A percentile compares a stretch with the other conserved stretches of the same genome.
phyloP scores from a whole-genome alignment of 495 filamentous ascomycete species.

The Penicillium psychrofluorescens region DNA sequence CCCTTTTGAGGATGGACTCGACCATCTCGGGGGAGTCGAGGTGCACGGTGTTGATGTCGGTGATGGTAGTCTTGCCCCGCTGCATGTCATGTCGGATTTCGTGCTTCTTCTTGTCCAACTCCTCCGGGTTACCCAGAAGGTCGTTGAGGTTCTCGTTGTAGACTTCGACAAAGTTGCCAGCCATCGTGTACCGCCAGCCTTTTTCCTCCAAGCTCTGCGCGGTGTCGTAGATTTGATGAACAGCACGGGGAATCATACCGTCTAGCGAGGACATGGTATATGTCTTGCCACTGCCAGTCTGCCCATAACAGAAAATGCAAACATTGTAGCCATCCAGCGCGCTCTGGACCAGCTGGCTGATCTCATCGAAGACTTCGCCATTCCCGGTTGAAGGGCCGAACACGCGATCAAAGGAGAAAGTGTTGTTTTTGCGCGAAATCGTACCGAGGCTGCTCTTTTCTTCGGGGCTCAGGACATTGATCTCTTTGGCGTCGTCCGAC shows the following conservation, averaged over 20 bases:
- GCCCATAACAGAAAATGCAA: conserved; percentile 98
- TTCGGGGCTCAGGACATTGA: conserved; percentile 73
- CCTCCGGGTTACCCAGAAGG: conserved; percentile 69
- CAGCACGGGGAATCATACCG: conserved; percentile 93
- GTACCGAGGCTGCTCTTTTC: conserved; percentile 78
- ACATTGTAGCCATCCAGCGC: conserved; percentile 98
- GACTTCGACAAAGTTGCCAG: conserved; percentile 95
- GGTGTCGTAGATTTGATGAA: conserved; percentile 86
- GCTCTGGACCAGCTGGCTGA: conserved; percentile 93
- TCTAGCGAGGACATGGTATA: conserved; percentile 89
- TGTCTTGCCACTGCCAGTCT: conserved; percentile 95
- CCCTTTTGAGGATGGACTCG: conserved; percentile 66
- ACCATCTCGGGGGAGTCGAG: conserved; percentile 76
- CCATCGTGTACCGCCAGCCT: conserved; percentile 91
- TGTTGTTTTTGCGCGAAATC: conserved; percentile 64
- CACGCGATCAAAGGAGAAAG: conserved; percentile 90
- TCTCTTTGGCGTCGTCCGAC: conserved; percentile 72
- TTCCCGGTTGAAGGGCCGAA: conserved; percentile 76
- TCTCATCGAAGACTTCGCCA: conserved; percentile 87
- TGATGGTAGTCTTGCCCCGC: conserved; percentile 74
- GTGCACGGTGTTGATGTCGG: conserved; percentile 70
- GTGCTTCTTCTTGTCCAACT: conserved; percentile 78
- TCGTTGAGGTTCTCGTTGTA: conserved; percentile 98
- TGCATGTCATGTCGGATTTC: conserved; percentile 85
- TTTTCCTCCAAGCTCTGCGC: conserved; percentile 76